Evolutionary conservation across 495 filamentous ascomycete genomes (phyloP), one percentile per base, ranked within the genome.

Genomic region (Penicillium crystallinum): DNA sequence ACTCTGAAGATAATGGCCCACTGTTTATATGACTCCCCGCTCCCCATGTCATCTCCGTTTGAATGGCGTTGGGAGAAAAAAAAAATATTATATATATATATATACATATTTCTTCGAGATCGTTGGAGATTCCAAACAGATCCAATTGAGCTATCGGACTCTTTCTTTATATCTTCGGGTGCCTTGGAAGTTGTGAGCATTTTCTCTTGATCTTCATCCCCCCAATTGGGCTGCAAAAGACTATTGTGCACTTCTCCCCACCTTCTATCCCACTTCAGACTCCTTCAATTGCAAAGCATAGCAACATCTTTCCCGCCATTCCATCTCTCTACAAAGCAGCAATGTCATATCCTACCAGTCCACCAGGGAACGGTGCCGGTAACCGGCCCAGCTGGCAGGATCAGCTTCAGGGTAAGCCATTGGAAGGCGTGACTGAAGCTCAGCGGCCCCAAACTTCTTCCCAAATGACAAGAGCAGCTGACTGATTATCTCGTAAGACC

Each of bases 331-430:
- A 50, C 30, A 46, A 17, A 47, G 41, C 49, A 46, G 69, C 43
- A 46, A 74, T 72, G 66, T 63, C 70, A 21, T 49, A 61, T 23
- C 58, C 60, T 34, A 64, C 37, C 27, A 66, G 58, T 29, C 43
- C 57, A 10, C 65, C 61, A 56, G 62, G 53, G 39, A 59, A 31
- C 46, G 41, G 43, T 40, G 39, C 23, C 53, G 46, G 46, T 11
- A 39, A 30, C 27, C 63, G 61, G 31, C 48, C 54, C 14, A 70
- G 56, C 44, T 82, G 80, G 79, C 77, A 81, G 58, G 71, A 77
- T 27, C 75, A 72, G 59, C 75, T 83, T 34, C 56, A 73, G 55
- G 72, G 80, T 81, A 69, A 58, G 73, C 63, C 62, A 56, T 47
- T 54, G 30, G 40, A 15, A 15, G n/a, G 31, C 21, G 25, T 22